phyloP scores from a whole-genome alignment of 2,329 filamentous ascomycete species.

The Cryphonectria carpinicola region DNA sequence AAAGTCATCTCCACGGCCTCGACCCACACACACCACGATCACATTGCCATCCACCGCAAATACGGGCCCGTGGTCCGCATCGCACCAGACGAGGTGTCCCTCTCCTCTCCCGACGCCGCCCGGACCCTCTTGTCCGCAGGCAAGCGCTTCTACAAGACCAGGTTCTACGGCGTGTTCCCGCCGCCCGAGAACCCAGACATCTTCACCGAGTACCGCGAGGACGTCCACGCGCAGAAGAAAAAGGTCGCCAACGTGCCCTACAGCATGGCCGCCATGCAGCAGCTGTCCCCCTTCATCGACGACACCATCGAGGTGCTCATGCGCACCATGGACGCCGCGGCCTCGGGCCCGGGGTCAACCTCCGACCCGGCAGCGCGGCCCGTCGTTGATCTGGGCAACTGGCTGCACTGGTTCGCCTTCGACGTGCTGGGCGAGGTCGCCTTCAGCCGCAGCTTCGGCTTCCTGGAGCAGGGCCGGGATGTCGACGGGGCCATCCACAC shows the following conservation, averaged over 20 bases:
- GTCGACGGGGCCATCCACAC: constrained; percentile 56
- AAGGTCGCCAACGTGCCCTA: constrained; percentile 56
- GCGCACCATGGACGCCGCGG: constrained; percentile 46
- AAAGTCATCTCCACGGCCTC: constrained; percentile 44
- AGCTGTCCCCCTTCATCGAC: constrained; percentile 55
- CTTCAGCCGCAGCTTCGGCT: constrained; percentile 57
- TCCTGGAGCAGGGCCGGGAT: constrained; percentile 53
- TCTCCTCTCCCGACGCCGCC: constrained; percentile 50
- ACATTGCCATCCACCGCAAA: constrained; percentile 48
- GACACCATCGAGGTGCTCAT: constrained; percentile 53
- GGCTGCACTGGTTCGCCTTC: constrained; percentile 51
- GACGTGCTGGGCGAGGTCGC: constrained; percentile 57
- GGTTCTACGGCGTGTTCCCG: constrained; percentile 58
- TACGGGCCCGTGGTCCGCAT: constrained; percentile 56
- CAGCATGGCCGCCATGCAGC: constrained; percentile 57
- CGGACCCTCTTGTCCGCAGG: constrained; percentile 51
- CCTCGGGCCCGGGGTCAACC: constrained; percentile 32
- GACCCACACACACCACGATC: constrained; percentile 46
- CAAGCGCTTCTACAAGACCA: constrained; percentile 57
- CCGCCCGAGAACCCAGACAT: constrained; percentile 61
- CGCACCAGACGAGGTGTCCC: constrained; percentile 51
- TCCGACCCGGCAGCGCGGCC: constrained; percentile 22
- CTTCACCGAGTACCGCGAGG: constrained; percentile 59
- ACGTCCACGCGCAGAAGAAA: constrained; percentile 60
- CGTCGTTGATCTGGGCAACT: constrained; percentile 51